phyloP scores from a whole-genome alignment of 2,329 filamentous ascomycete genomes.

The Apiospora aurea region DNA sequence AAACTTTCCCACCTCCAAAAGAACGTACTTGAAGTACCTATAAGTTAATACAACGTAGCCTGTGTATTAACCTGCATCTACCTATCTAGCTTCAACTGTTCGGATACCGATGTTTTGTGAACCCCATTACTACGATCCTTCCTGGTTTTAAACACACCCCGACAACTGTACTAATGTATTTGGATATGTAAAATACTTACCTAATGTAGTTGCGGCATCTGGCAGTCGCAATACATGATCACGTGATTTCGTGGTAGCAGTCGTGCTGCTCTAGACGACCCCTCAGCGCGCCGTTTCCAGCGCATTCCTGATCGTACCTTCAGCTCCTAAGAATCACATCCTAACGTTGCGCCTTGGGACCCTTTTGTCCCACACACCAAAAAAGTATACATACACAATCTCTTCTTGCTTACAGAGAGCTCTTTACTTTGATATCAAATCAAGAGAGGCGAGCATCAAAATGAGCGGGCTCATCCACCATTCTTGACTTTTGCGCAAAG shows the following conservation, averaged over 20 bases:
- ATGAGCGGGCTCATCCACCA: not conserved
- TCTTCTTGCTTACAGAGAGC: not conserved
- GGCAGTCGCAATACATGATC: not conserved
- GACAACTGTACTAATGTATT: not conserved
- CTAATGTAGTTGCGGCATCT: not conserved
- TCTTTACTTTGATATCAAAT: not conserved
- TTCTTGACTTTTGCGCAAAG: not conserved
- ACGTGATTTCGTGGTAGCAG: conserved; percentile 9
- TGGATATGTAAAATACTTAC: not conserved
- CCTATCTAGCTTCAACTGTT: not conserved
- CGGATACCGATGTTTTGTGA: not conserved
- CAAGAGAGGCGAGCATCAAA: not conserved
- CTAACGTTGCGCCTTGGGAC: not conserved
- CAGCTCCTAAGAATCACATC: not conserved
- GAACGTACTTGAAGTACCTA: not conserved
- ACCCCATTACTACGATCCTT: not conserved
- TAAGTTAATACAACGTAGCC: not conserved
- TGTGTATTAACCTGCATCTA: not conserved
- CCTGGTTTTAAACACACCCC: not conserved
- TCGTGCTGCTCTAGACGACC: not conserved
- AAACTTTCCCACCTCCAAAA: conserved; percentile 4
- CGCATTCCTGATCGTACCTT: not conserved
- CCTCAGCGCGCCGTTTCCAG: conserved; percentile 3
- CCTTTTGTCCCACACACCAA: not conserved
- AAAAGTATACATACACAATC: not conserved